A percentile compares a stretch with the other conserved stretches of the same genome.
These are phyloP conservation scores for Yarrowia phangngaensis DNA, from an alignment of 805 yeast genomes.

Conservation along the genomic window DNA sequence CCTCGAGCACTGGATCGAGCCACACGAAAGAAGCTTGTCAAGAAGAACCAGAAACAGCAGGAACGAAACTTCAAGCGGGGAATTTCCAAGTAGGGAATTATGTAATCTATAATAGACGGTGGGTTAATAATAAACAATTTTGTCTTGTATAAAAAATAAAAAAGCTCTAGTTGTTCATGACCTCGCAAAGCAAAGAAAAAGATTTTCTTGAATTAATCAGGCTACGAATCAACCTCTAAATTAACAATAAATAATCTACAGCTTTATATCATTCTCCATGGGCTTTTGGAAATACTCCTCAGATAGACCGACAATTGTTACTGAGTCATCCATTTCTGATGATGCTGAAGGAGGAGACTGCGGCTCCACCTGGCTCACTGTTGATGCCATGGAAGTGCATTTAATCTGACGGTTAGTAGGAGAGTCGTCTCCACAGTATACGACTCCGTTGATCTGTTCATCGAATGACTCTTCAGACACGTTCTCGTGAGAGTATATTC, in stretches of 20 bases:
- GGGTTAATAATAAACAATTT: no score
- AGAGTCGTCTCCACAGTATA: conserved; percentile 17
- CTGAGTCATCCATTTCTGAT: neutral
- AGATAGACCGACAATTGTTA: conserved; percentile 7
- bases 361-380: conserved; percentile 12
- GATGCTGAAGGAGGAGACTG: neutral
- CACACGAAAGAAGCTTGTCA: conserved; percentile 78
- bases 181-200: neutral
- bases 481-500: conserved; percentile 19
- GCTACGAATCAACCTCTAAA: neutral
- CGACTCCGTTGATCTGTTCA: conserved; percentile 6
- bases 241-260: neutral
- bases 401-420: neutral
- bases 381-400: conserved; percentile 5
- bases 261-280: neutral
- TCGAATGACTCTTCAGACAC: conserved; percentile 19
- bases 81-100: conserved; percentile 8
- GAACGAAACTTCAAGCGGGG: conserved; percentile 56
- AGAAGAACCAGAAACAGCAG: conserved; percentile 80
- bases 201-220: neutral
- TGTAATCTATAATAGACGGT: no score
- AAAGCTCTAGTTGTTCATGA: no score
- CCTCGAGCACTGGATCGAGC: conserved; percentile 79
- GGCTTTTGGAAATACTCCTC: no score
- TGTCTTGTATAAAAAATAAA: no score